Percentiles rank a stretch among this genome's conserved stretches.
These are phyloP conservation scores for Eimeria falciformis DNA, from an alignment of 169 alveolate species.

Conservation along the genomic window DNA sequence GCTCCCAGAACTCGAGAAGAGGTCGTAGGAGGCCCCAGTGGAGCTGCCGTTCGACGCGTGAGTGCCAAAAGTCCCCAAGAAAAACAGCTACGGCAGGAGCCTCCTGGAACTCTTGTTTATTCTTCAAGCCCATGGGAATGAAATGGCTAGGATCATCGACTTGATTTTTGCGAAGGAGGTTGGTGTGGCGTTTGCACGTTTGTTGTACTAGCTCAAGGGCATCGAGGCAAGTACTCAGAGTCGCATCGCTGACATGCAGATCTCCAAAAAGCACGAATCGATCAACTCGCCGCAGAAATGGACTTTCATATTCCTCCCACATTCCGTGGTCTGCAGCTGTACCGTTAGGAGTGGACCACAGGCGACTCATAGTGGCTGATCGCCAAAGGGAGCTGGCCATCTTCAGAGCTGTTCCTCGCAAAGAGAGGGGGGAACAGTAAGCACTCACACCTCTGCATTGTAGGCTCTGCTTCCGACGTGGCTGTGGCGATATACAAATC, in stretches of 20 bases:
- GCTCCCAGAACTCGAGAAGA: slow-evolving; percentile 61
- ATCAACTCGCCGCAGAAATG: slow-evolving; percentile 26
- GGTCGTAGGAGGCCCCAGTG: slow-evolving; percentile 72
- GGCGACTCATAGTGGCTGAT: too few species aligned
- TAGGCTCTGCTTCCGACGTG: too few species aligned
- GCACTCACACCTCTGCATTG: too few species aligned
- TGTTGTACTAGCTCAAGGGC: slow-evolving; percentile 55
- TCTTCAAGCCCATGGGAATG: neutral
- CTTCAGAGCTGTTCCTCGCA: too few species aligned
- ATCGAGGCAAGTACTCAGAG: slow-evolving; percentile 55
- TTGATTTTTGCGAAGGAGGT: neutral
- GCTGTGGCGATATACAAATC: too few species aligned
- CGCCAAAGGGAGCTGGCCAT: too few species aligned
- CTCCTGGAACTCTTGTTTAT: neutral
- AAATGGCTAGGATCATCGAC: neutral
- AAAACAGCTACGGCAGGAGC: slow-evolving; percentile 53
- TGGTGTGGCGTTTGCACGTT: slow-evolving; percentile 61
- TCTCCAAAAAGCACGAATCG: slow-evolving; percentile 68
- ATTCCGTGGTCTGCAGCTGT: slow-evolving; percentile 36
- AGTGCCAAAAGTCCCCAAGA: slow-evolving; percentile 68
- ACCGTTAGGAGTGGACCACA: neutral
- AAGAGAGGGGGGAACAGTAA: too few species aligned
- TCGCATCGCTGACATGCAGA: slow-evolving; percentile 60
- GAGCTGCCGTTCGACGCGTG: slow-evolving; percentile 54
- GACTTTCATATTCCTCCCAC: slow-evolving; percentile 48